Conservation (phyloP, 768 basidiomycete genomes). For the Russula vinacea region DNA sequence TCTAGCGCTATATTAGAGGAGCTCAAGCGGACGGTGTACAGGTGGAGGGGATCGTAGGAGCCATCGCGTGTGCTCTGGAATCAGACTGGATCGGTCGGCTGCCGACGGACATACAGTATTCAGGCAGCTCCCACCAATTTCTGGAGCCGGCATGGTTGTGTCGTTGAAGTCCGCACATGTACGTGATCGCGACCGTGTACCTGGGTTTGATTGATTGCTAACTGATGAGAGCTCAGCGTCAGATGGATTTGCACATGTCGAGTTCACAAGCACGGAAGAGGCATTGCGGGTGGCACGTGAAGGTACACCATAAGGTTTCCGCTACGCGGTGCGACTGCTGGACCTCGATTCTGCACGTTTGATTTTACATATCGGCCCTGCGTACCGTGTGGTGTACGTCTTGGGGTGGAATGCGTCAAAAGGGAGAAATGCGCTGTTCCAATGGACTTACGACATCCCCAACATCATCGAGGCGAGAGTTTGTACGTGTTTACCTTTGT, state of each 20-base stretch:
- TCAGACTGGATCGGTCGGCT: constrained; percentile 19
- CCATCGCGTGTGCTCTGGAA: constrained; percentile 22
- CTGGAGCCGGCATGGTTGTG: constrained; percentile 23
- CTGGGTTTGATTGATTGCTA: neutral
- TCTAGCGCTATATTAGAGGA: constrained; percentile 1
- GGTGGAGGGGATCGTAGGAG: constrained; percentile 7
- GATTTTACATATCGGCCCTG: constrained; percentile 6
- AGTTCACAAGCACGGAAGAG: constrained; percentile 21
- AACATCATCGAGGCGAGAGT: neutral
- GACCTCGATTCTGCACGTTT: constrained; percentile 18
- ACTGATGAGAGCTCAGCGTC: neutral
- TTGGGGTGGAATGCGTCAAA: constrained; percentile 9
- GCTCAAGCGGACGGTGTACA: constrained; percentile 10
- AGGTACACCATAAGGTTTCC: constrained; percentile 16
- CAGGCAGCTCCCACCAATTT: constrained; percentile 3
- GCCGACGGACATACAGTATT: neutral
- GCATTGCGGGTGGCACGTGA: constrained; percentile 11
- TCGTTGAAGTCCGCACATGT: constrained; percentile 25
- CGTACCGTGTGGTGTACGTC: constrained; percentile 10
- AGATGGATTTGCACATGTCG: constrained; percentile 23
- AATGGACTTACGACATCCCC: constrained; percentile 1
- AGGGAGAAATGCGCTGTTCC: neutral
- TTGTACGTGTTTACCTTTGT: neutral
- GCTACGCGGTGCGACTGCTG: constrained; percentile 17
- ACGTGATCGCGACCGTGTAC: neutral